Evolutionary conservation across 2,329 filamentous ascomycete species (phyloP).

Genomic region (Karstenula rhodostoma): DNA sequence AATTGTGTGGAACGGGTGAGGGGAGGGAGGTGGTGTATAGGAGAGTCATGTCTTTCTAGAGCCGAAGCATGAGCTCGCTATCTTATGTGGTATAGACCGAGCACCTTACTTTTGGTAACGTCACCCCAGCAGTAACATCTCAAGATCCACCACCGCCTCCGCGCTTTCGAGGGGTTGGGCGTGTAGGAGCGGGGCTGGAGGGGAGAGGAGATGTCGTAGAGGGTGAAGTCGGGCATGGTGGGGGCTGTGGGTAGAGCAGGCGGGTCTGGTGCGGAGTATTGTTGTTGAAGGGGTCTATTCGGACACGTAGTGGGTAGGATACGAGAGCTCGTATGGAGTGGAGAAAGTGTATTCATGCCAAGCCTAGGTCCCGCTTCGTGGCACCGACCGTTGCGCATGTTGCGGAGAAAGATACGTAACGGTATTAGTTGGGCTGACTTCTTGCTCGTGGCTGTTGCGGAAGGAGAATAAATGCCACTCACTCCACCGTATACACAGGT

Average conservation of each 20-base stretch:
- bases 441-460: background rate
- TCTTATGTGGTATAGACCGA: no score
- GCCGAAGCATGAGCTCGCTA: no score
- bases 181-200: constrained; percentile 50
- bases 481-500: background rate
- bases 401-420: background rate
- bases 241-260: background rate
- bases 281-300: no score
- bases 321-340: background rate
- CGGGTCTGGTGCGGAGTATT: no score
- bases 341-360: constrained; percentile 1
- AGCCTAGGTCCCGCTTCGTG: background rate
- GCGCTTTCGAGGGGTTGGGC: constrained; percentile 62
- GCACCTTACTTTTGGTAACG: constrained; percentile 54
- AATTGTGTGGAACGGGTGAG: background rate
- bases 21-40: constrained; percentile 44
- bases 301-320: background rate
- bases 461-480: background rate
- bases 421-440: background rate
- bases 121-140: constrained; percentile 46
- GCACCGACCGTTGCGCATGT: background rate
- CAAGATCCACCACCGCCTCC: constrained; percentile 22
- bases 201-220: constrained; percentile 60
- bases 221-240: constrained; percentile 41
- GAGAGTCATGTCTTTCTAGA: no score